Conservation (phyloP, 257 asterid genomes). For the Plantago major region DNA sequence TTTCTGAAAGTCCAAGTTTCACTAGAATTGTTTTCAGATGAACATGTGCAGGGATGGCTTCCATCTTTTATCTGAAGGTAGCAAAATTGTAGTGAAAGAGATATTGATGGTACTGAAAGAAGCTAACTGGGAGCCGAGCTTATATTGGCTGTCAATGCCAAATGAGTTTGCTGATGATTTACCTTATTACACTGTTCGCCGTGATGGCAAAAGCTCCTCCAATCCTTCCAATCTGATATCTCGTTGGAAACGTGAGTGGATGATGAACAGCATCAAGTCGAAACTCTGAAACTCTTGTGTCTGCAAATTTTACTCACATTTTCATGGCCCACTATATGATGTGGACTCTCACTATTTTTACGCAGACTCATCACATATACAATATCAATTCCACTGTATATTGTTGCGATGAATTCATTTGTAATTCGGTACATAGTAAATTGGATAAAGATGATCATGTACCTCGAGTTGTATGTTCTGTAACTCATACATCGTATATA, state of each 20-base stretch:
- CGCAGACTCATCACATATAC: too few species aligned
- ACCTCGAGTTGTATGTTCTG: too few species aligned
- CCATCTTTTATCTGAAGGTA: conserved; percentile 67
- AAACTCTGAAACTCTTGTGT: conserved; percentile 1
- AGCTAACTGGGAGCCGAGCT: conserved; percentile 77
- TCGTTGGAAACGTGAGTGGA: conserved; percentile 61
- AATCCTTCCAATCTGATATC: conserved; percentile 33
- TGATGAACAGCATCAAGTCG: conserved; percentile 7
- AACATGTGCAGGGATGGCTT: conserved; percentile 64
- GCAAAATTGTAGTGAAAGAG: conserved; percentile 57
- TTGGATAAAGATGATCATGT: too few species aligned
- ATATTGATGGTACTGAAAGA: conserved; percentile 57
- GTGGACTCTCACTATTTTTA: too few species aligned
- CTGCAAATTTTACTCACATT: too few species aligned
- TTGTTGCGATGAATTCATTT: too few species aligned
- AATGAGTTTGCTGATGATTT: conserved; percentile 60
- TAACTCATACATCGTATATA: too few species aligned
- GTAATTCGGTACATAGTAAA: too few species aligned
- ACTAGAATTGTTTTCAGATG: neutral
- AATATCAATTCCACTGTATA: too few species aligned
- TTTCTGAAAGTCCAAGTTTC: neutral
- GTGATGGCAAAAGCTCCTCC: conserved; percentile 34
- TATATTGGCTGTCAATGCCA: conserved; percentile 59
- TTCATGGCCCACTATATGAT: too few species aligned
- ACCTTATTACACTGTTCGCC: conserved; percentile 44